Percentiles rank a stretch among this genome's conserved stretches.
phyloP scores from a whole-genome alignment of 768 basidiomycete species.

The Hygrocybe punicea region DNA sequence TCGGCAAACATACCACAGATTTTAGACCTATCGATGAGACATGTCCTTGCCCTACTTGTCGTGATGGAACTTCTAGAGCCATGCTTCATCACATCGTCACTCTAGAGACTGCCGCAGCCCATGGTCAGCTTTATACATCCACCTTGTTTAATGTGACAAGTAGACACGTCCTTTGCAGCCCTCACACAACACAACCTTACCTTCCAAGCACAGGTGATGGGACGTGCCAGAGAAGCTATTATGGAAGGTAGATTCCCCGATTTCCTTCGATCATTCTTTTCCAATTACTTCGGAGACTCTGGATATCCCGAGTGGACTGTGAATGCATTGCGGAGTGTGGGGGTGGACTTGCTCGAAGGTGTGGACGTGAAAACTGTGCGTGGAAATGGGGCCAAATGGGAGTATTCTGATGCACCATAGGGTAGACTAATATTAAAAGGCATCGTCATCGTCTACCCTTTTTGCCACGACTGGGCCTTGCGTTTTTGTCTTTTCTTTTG shows the following conservation, averaged over 20 bases:
- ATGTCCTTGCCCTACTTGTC: conserved; percentile 88
- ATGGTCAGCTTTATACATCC: conserved; percentile 48
- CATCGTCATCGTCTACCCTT: conserved; percentile 43
- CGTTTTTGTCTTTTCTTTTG: conserved; percentile 72
- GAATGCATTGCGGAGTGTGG: conserved; percentile 76
- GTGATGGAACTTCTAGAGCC: conserved; percentile 61
- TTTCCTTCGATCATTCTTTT: conserved; percentile 75
- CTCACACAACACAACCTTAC: conserved; percentile 79
- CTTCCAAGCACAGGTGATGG: conserved; percentile 87
- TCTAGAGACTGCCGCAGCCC: conserved; percentile 81
- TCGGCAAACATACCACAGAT: conserved; percentile 68
- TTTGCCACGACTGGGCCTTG: conserved; percentile 54
- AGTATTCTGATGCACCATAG: conserved; percentile 50
- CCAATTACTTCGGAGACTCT: conserved; percentile 67
- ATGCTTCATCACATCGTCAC: conserved; percentile 73
- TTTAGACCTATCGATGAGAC: conserved; percentile 66
- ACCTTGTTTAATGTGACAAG: conserved; percentile 13
- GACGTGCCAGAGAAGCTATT: conserved; percentile 79
- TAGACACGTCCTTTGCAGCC: conserved; percentile 41
- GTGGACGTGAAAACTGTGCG: conserved; percentile 46
- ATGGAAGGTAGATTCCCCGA: conserved; percentile 72
- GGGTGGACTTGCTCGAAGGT: conserved; percentile 73
- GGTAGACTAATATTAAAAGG: neutral
- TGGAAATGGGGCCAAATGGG: conserved; percentile 76
- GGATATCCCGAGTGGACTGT: conserved; percentile 89